Conservation (phyloP, 352 stramenopile genomes). For the Aphanomyces invadans region DNA sequence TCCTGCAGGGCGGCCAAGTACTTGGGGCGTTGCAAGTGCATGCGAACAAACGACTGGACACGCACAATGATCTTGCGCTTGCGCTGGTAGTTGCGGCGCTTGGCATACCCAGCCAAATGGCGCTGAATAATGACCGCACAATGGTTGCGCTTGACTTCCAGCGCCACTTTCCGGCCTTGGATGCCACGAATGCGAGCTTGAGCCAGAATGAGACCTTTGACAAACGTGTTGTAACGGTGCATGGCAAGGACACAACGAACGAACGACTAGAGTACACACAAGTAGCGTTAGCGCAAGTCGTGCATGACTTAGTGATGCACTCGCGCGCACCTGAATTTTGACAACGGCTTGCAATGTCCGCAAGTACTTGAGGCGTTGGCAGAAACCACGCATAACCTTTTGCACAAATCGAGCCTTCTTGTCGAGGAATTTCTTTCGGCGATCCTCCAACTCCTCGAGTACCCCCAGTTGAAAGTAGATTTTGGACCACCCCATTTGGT, state of each 20-base stretch:
- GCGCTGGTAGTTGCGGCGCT: constrained; percentile 54
- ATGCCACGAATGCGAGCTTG: constrained; percentile 71
- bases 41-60: constrained; percentile 68
- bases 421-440: constrained; percentile 77
- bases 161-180: constrained; percentile 50
- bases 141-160: constrained; percentile 74
- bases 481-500: constrained; percentile 80
- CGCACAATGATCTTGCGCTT: constrained; percentile 65
- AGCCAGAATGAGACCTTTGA: constrained; percentile 45
- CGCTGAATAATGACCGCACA: constrained; percentile 78
- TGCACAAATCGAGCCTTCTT: constrained; percentile 71
- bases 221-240: constrained; percentile 78
- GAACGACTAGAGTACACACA: constrained; percentile 38
- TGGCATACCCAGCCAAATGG: constrained; percentile 61
- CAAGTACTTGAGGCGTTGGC: constrained; percentile 64
- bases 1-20: constrained; percentile 66
- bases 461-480: constrained; percentile 84
- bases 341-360: constrained; percentile 68
- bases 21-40: constrained; percentile 75
- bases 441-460: constrained; percentile 78
- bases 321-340: constrained; percentile 65
- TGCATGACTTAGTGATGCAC: too few relatives aligned
- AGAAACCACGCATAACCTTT: constrained; percentile 71
- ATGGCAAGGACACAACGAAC: constrained; percentile 76
- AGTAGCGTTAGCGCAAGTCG: not conserved